Percentiles rank a stretch among this genome's conserved stretches.
phyloP scores from a whole-genome alignment of 352 stramenopile genomes.

The Phytophthora syringae region DNA sequence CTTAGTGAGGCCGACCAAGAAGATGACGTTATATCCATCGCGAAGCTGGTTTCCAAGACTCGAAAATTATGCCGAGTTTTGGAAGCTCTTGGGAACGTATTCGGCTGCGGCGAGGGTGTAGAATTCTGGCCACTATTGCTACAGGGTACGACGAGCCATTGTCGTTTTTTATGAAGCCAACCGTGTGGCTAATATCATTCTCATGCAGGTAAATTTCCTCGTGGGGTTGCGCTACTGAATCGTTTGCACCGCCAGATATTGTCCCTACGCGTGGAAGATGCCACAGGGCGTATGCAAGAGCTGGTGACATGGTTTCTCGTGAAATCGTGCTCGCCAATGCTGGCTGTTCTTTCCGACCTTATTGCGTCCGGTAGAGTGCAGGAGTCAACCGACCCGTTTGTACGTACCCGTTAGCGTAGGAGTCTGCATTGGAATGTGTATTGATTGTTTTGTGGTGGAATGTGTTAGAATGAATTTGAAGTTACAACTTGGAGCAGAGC shows the following conservation, averaged over 20 bases:
- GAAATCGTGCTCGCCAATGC: constrained; percentile 55
- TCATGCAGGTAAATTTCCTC: constrained; percentile 52
- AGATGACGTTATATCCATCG: constrained; percentile 28
- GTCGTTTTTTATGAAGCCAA: neutral
- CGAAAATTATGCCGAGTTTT: constrained; percentile 41
- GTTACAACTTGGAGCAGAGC: constrained; percentile 48
- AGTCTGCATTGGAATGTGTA: constrained; percentile 4
- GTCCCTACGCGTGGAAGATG: constrained; percentile 45
- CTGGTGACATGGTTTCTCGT: constrained; percentile 66
- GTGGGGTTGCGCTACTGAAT: constrained; percentile 58
- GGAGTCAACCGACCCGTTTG: constrained; percentile 56
- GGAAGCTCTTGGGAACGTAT: constrained; percentile 33
- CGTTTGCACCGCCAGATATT: constrained; percentile 49
- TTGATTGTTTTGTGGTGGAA: constrained; percentile 12
- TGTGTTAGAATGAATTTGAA: constrained; percentile 53
- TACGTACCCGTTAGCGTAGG: constrained; percentile 35
- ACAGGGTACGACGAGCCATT: constrained; percentile 33
- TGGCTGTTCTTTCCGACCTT: constrained; percentile 61
- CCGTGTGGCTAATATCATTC: constrained; percentile 5
- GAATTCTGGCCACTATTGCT: constrained; percentile 55
- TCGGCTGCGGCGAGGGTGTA: constrained; percentile 34
- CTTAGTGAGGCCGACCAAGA: constrained; percentile 16
- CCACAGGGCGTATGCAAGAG: constrained; percentile 28
- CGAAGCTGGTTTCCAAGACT: constrained; percentile 44
- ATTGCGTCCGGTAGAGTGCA: constrained; percentile 49